Evolutionary conservation across 1,284 basidiomycete genomes (phyloP).

Genomic region (Exobasidium cylindrosporum): DNA sequence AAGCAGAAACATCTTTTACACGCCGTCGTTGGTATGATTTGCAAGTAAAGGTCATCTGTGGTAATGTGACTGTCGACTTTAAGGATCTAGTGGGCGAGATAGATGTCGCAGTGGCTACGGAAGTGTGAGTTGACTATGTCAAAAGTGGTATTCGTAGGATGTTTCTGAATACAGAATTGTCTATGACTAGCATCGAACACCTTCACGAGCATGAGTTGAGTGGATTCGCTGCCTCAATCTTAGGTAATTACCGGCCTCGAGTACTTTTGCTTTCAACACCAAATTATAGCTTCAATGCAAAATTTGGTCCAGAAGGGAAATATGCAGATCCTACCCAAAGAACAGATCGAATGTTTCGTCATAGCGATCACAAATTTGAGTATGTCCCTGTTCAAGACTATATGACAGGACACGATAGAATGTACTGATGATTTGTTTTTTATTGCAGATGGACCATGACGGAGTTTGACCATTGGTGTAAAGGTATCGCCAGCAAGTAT

Average conservation of each 20-base stretch:
- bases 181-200: conserved; percentile 1
- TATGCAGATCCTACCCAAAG: neutral
- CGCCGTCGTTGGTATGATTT: neutral
- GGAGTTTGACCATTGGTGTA: neutral
- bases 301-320: neutral
- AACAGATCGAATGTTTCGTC: conserved; percentile 4
- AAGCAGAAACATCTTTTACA: neutral
- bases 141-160: too few relatives aligned
- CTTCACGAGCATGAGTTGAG: neutral
- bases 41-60: neutral
- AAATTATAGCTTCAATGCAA: neutral
- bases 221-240: neutral
- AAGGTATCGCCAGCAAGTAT: neutral
- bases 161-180: too few relatives aligned
- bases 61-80: neutral
- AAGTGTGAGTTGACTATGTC: conserved; percentile 1
- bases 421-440: too few relatives aligned
- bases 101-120: neutral
- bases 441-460: neutral
- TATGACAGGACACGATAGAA: too few relatives aligned
- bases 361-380: conserved; percentile 6
- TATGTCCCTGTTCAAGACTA: too few relatives aligned
- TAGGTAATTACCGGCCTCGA: neutral
- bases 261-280: neutral
- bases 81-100: neutral